phyloP scores from a whole-genome alignment of 352 stramenopile genomes.

The Thalassiosira livingstoniorum region DNA sequence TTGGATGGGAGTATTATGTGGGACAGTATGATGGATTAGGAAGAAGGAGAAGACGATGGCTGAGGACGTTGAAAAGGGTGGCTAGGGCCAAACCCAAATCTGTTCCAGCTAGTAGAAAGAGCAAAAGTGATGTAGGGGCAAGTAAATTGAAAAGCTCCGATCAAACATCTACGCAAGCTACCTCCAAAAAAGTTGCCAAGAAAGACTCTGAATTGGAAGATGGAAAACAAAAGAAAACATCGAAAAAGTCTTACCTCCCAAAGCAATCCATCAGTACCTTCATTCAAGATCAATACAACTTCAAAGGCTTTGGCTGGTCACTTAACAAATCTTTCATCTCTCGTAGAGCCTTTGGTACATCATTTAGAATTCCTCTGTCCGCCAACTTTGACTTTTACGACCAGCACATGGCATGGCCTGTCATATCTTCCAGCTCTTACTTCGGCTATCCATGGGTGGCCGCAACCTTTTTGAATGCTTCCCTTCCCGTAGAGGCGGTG shows the following conservation, averaged over 20 bases:
- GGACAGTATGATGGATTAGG: conserved; percentile 58
- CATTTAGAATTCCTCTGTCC: conserved; percentile 69
- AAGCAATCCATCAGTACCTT: conserved; percentile 10
- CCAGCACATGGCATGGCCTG: conserved; percentile 59
- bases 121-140: neutral
- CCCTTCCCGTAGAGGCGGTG: conserved; percentile 69
- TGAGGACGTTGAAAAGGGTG: conserved; percentile 51
- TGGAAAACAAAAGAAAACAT: too few species aligned
- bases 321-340: conserved; percentile 77
- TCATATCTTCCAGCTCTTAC: conserved; percentile 55
- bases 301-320: conserved; percentile 74
- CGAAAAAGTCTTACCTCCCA: neutral
- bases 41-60: conserved; percentile 68
- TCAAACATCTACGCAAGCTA: neutral
- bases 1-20: conserved; percentile 81
- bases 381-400: conserved; percentile 75
- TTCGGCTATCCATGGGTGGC: conserved; percentile 51
- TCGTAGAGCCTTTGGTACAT: conserved; percentile 52
- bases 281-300: conserved; percentile 72
- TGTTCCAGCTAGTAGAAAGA: neutral
- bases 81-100: neutral
- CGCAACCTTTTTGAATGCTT: conserved; percentile 39
- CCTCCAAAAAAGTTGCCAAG: neutral
- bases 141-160: neutral
- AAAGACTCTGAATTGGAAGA: too few species aligned